phyloP scores from a whole-genome alignment of 495 filamentous ascomycete species.

The Aspergillus baeticus region DNA sequence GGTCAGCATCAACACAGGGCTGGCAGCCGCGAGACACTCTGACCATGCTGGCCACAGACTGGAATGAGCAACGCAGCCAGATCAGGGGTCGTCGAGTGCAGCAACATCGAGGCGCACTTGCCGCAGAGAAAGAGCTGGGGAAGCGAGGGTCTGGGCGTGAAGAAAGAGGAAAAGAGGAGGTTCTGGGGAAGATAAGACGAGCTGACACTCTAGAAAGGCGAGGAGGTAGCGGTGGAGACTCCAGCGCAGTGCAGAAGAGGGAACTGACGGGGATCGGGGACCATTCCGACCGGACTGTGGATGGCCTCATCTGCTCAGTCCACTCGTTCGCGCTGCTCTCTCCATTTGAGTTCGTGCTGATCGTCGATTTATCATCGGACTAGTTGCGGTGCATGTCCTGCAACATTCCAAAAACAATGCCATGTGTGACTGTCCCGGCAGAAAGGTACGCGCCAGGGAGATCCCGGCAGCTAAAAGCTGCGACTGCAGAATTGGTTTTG shows the following conservation, averaged over 20 bases:
- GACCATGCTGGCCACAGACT: constrained; percentile 34
- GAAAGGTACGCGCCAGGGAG: not conserved
- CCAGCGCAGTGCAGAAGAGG: not conserved
- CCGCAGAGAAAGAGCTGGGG: not conserved
- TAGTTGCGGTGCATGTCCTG: not conserved
- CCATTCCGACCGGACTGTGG: not conserved
- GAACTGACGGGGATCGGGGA: not conserved
- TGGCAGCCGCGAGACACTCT: constrained; percentile 43
- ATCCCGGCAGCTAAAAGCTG: not conserved
- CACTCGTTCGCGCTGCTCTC: not conserved
- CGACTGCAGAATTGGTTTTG: not conserved
- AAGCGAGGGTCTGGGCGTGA: not conserved
- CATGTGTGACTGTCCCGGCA: not conserved
- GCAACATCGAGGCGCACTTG: constrained; percentile 14
- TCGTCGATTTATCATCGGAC: not conserved
- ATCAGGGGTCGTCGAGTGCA: constrained; percentile 8
- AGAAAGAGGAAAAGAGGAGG: constrained; percentile 8
- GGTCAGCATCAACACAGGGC: constrained; percentile 26
- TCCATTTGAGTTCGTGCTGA: not conserved
- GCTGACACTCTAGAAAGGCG: not conserved
- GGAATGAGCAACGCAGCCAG: constrained; percentile 8
- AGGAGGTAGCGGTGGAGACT: constrained; percentile 6
- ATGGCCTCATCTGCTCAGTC: too few relatives aligned
- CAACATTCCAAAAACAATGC: not conserved
- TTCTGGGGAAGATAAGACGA: constrained; percentile 1